Evolutionary conservation across 768 basidiomycete species (phyloP).

Genomic region (Pisolithus orientalis): DNA sequence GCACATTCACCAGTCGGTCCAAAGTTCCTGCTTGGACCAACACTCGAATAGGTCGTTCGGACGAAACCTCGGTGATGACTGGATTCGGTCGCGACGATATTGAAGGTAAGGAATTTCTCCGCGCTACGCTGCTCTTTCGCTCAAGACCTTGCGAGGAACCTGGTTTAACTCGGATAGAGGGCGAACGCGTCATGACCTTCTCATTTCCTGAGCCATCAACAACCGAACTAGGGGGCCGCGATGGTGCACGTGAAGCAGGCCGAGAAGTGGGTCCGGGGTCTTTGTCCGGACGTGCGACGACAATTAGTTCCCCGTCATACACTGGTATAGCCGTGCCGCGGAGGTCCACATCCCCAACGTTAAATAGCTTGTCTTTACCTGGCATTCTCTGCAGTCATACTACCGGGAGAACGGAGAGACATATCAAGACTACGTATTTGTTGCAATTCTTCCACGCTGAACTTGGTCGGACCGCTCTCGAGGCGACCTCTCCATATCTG

Average conservation of each 20-base stretch:
- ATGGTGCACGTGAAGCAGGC: conserved; percentile 55
- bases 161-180: conserved; percentile 76
- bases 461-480: conserved; percentile 48
- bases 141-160: conserved; percentile 62
- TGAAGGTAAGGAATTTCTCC: conserved; percentile 75
- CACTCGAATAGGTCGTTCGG: conserved; percentile 68
- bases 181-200: conserved; percentile 48
- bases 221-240: conserved; percentile 65
- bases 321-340: conserved; percentile 69
- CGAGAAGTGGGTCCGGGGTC: conserved; percentile 44
- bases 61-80: conserved; percentile 54
- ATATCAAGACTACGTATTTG: conserved; percentile 48
- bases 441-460: conserved; percentile 52
- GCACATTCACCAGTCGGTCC: conserved; percentile 63
- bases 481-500: conserved; percentile 61
- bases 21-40: conserved; percentile 75
- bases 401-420: conserved; percentile 30
- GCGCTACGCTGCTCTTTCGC: conserved; percentile 69
- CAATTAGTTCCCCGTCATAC: conserved; percentile 66
- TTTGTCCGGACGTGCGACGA: conserved; percentile 53
- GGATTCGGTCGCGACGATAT: conserved; percentile 58
- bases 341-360: conserved; percentile 39
- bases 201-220: conserved; percentile 34
- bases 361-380: conserved; percentile 24
- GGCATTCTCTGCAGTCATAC: conserved; percentile 5